A percentile compares a stretch with the other conserved stretches of the same genome.
Evolutionary conservation across 2,329 filamentous ascomycete species (phyloP).

Genomic region (Celoporthe dispersa): DNA sequence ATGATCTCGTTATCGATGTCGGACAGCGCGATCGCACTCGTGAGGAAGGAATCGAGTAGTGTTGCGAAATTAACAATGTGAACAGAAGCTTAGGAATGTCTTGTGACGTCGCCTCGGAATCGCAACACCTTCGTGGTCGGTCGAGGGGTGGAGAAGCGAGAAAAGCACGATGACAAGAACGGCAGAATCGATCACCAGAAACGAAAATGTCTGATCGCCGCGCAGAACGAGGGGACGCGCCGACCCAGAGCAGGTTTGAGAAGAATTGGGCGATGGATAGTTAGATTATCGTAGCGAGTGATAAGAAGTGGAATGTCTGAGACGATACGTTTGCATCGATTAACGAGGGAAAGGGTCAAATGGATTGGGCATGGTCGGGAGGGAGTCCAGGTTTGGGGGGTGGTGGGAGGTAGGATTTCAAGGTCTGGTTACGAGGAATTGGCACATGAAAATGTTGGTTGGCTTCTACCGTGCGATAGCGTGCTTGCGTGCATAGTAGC

Average conservation of each 20-base stretch:
- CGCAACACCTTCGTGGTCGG: not conserved
- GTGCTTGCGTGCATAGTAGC: not conserved
- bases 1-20: not conserved
- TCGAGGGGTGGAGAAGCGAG: not conserved
- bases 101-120: not conserved
- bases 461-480: not conserved
- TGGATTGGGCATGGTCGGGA: not conserved
- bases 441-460: conserved; percentile 5
- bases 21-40: not conserved
- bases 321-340: conserved; percentile 3
- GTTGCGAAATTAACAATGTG: not conserved
- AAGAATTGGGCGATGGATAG: not conserved
- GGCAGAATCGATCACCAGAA: conserved; percentile 22
- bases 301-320: conserved; percentile 12
- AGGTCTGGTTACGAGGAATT: not conserved
- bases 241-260: not conserved
- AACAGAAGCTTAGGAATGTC: not conserved
- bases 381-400: not conserved
- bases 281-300: conserved; percentile 17
- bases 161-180: not conserved
- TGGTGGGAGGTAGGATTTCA: not conserved
- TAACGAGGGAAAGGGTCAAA: conserved; percentile 2
- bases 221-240: conserved; percentile 23
- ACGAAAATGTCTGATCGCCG: conserved; percentile 20
- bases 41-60: not conserved